Evolutionary conservation across 2,329 filamentous ascomycete species (phyloP).

Genomic region (Dactylellina sp.): DNA sequence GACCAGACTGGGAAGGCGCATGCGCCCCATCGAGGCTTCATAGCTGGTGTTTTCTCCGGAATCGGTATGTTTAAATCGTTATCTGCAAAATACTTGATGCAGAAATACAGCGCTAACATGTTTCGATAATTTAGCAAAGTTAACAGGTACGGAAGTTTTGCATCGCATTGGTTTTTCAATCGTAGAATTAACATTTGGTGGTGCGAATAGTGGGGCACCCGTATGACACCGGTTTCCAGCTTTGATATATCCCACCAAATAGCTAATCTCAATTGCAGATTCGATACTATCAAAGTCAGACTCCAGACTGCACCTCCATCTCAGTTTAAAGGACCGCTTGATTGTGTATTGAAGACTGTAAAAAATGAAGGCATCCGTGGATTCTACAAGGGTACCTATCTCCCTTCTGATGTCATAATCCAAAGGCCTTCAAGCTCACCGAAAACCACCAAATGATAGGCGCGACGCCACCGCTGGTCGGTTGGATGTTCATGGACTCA

Average conservation of each 20-base stretch:
- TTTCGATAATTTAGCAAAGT: slow-evolving; percentile 26
- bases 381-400: slow-evolving; percentile 82
- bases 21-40: slow-evolving; percentile 91
- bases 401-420: neutral
- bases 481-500: slow-evolving; percentile 99
- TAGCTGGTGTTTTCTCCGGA: slow-evolving; percentile 94
- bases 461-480: slow-evolving; percentile 87
- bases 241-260: slow-evolving; percentile 1
- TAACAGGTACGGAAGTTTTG: slow-evolving; percentile 38
- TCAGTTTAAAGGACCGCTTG: slow-evolving; percentile 85
- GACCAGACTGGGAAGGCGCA: slow-evolving; percentile 59
- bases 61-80: slow-evolving; percentile 86
- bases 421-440: slow-evolving; percentile 4
- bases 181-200: slow-evolving; percentile 8
- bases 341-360: slow-evolving; percentile 86
- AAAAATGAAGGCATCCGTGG: slow-evolving; percentile 85
- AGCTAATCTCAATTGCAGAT: slow-evolving; percentile 67
- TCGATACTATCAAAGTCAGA: slow-evolving; percentile 97
- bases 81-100: neutral
- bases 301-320: slow-evolving; percentile 83
- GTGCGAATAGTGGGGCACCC: slow-evolving; percentile 70
- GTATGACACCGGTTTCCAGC: slow-evolving; percentile 62
- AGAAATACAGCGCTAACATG: slow-evolving; percentile 66
- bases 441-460: slow-evolving; percentile 62
- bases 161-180: neutral